These are phyloP conservation scores for Pleurotus platypus DNA, from an alignment of 768 basidiomycete species.

Conservation along the genomic window DNA sequence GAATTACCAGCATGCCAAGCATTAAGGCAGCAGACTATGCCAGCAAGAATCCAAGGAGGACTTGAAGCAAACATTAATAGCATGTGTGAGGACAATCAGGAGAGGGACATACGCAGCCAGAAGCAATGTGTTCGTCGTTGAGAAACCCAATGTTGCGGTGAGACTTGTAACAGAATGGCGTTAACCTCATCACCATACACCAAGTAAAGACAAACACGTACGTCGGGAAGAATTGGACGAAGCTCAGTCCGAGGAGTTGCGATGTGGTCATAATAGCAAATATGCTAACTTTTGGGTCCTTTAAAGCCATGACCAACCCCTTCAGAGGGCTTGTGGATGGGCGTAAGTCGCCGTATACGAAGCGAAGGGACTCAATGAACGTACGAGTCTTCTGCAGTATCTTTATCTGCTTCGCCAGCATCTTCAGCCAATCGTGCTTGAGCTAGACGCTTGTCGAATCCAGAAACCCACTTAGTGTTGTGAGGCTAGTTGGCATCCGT, in stretches of 20 bases:
- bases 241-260: slow-evolving; percentile 54
- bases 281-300: slow-evolving; percentile 49
- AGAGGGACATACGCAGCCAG: slow-evolving; percentile 47
- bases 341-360: background rate
- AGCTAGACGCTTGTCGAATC: slow-evolving; percentile 51
- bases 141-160: slow-evolving; percentile 58
- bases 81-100: background rate
- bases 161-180: slow-evolving; percentile 28
- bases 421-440: slow-evolving; percentile 67
- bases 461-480: slow-evolving; percentile 59
- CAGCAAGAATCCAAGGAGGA: slow-evolving; percentile 61
- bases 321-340: slow-evolving; percentile 33
- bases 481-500: slow-evolving; percentile 35
- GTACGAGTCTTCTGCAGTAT: slow-evolving; percentile 55
- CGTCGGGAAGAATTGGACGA: slow-evolving; percentile 59
- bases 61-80: slow-evolving; percentile 22
- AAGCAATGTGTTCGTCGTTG: slow-evolving; percentile 54
- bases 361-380: slow-evolving; percentile 14
- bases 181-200: background rate
- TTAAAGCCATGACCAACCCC: slow-evolving; percentile 54
- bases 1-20: slow-evolving; percentile 49
- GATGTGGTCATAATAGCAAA: slow-evolving; percentile 51
- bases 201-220: slow-evolving; percentile 15
- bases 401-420: slow-evolving; percentile 63
- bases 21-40: slow-evolving; percentile 44